Base-by-base conservation (phyloP, 1,139 yeast species). In the Pichia terricola region DNA sequence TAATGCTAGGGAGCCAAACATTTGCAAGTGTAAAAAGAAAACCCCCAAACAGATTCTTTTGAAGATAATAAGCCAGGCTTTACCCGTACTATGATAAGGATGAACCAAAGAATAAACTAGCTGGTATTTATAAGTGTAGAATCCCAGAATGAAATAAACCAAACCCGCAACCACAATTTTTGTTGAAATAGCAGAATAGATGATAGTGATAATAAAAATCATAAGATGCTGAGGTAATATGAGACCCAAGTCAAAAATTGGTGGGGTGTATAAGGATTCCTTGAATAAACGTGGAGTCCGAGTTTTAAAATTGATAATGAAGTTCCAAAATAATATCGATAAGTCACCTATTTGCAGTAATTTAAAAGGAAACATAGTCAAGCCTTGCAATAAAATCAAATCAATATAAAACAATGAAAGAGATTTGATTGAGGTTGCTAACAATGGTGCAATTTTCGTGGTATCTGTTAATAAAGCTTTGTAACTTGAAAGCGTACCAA, bases 291-390 rank as follows among this genome's bases (percentile, higher is more conserved):
- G 63, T 2, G 86, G 83, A 0, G 86, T 79, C 51, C 64, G 65
- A 40, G 46, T 51, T 22, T 47, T 44, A 35, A 66, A 67, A 44
- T 75, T 68, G 56, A 68, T 61, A 45, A 70, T 64, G 50, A 68
- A 61, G 34, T 71, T 67, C 56, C 69, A 72, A 50, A 64, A 60
- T 40, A 75, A 54, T 30, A 72, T 62, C 40, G 67, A 64, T 40
- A 74, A 61, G 46, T 71, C 73, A 38, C 75, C 70, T 35, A 79
- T 63, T 55, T 80, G 72, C 40, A 87, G 65, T 35, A 86, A 64
- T 45, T 85, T 76, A 50, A 84, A 78, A 1, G 95, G 95, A 58
- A 82, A 81, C 73, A 87, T 81, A 1, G 91, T 94, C 36, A 86
- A 63, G 0, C 95, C 95, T 61, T 86, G 96, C 37, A 86, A 70